Evolutionary conservation across 257 asterid genomes (phyloP), one percentile per base, ranked within the genome.

Genomic region (Nicotiana otophora): DNA sequence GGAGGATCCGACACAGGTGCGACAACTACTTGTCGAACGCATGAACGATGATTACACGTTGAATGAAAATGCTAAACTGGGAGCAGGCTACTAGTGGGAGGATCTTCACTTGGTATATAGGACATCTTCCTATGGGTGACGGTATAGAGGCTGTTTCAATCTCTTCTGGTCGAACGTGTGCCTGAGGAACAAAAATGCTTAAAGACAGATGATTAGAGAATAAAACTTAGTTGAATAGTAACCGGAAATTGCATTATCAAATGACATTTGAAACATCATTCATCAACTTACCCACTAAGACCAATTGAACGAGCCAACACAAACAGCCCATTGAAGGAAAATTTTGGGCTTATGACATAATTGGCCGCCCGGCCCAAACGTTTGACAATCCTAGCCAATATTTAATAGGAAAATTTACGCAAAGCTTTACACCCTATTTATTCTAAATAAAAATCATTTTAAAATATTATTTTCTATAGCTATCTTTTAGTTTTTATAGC

Each of bases 91-190:
- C 42, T 46, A 19, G 23, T 75, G 5, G 62, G 60, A 82, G 55
- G 51, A 58, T 19, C 72, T 86, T 91, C 89, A 96, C 92, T 28
- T 28, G 30, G 30, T 28, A 28, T 96, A 96, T 78, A 94, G 94
- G 75, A 94, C 99, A 80, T 94, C 98, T 91, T 96, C 98, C 98
- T n/a, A n/a, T n/a, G n/a, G n/a, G 88, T 96, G 99, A 87, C 98
- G 97, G 89, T 94, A 96, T 14, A 94, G 94, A 28, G 99, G 97
- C 86, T 94, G 98, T 85, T 96, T 96, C 92, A 96, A 83, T 83
- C 99, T 93, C 94, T 96, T 96, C 85, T 96, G 97, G 88, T 96
- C 97, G 76, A 94, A 92, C 0, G 98, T 96, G 81, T 96, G 98
- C 93, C 98, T 96, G 91, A 72, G 55, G 82, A 83, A 80, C 2